phyloP scores from a whole-genome alignment of 192 early-diverging fungal species.

The Coemansia sp. region DNA sequence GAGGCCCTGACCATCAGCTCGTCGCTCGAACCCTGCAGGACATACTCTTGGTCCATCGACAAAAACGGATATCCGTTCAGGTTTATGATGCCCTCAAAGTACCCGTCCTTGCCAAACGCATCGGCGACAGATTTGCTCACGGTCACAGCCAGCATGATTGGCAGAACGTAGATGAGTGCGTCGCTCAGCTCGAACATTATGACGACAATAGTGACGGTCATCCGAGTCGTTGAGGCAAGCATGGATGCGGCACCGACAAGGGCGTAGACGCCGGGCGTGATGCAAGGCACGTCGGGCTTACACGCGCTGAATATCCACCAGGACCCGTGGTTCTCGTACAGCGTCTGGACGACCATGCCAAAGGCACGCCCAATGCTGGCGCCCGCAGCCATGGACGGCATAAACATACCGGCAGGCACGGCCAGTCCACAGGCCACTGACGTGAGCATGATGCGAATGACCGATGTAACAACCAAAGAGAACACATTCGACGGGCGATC shows the following conservation, averaged over 20 bases:
- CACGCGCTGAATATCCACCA: conserved; percentile 66
- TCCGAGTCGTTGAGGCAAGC: conserved; percentile 82
- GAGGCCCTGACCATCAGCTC: conserved; percentile 63
- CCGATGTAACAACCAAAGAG: conserved; percentile 58
- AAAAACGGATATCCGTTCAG: conserved; percentile 67
- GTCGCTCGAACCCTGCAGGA: conserved; percentile 50
- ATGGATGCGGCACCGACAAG: conserved; percentile 80
- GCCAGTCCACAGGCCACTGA: conserved; percentile 68
- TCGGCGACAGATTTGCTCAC: conserved; percentile 54
- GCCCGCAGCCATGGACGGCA: conserved; percentile 85
- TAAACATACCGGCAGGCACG: conserved; percentile 79
- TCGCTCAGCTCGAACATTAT: conserved; percentile 99
- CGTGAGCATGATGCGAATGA: conserved; percentile 62
- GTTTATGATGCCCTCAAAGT: conserved; percentile 54
- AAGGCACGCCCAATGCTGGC: conserved; percentile 90
- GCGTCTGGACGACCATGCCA: conserved; percentile 74
- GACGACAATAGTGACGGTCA: conserved; percentile 90
- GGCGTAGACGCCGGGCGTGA: conserved; percentile 83
- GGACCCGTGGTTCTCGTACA: conserved; percentile 52
- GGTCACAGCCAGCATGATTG: conserved; percentile 76
- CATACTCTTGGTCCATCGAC: conserved; percentile 58
- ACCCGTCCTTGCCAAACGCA: conserved; percentile 49
- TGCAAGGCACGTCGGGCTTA: conserved; percentile 71
- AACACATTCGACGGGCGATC: conserved; percentile 36
- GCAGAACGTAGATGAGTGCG: conserved; percentile 89